phyloP scores from a whole-genome alignment of 192 early-diverging fungal species.

The Podila verticillata region DNA sequence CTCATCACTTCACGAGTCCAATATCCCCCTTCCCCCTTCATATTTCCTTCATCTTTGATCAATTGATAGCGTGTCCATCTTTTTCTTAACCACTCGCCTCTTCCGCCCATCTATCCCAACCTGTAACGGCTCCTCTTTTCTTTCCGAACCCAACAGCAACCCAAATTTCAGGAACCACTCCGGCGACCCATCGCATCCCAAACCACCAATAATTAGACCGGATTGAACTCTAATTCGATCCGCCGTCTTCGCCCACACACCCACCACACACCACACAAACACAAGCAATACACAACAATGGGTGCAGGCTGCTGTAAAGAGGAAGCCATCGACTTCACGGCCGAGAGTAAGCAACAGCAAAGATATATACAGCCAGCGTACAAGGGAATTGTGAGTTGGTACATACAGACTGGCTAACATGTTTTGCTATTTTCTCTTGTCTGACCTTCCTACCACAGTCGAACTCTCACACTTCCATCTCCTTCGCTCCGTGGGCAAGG shows the following conservation, averaged over 20 bases:
- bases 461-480: constrained; percentile 91
- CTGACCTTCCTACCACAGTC: constrained; percentile 56
- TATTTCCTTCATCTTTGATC: too few relatives aligned
- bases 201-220: neutral
- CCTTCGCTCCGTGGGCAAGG: constrained; percentile 90
- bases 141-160: neutral
- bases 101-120: neutral
- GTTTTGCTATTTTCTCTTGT: constrained; percentile 2
- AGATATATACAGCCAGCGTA: neutral
- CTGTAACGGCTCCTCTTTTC: neutral
- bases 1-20: too few relatives aligned
- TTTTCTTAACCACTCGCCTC: neutral
- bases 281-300: constrained; percentile 36
- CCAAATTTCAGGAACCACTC: neutral
- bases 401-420: neutral
- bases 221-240: neutral
- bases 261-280: neutral
- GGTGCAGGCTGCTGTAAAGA: constrained; percentile 63
- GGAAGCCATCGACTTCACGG: constrained; percentile 75
- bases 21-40: too few relatives aligned
- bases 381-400: neutral
- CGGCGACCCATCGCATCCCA: neutral
- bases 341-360: constrained; percentile 71
- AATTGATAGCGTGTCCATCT: too few relatives aligned
- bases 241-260: neutral